Evolutionary conservation across 2,329 filamentous ascomycete species (phyloP), one percentile per base, ranked within the genome.

Genomic region (Magnaporthiopsis incrustans): DNA sequence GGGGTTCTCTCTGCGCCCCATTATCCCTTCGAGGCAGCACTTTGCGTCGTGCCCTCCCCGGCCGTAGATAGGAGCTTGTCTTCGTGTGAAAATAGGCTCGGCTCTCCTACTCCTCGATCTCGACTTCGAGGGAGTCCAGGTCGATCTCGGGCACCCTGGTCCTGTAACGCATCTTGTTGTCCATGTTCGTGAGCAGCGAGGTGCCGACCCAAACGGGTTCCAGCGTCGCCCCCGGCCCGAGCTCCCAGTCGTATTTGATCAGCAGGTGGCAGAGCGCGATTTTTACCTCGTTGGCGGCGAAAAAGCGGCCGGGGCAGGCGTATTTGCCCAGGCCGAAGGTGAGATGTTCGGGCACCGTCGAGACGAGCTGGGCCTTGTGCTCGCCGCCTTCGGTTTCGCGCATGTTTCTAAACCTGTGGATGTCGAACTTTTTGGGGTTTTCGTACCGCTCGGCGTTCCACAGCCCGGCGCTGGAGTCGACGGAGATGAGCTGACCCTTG

Each of bases 301-400:
- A 80, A 71, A 81, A 82, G 18, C 80, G 75, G 2, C 80, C 80
- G 0, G 80, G 80, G 60, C 80, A 82, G 2, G 80, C 78, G 66
- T 81, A 77, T 66, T 77, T 77, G 38, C 79, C 80, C 4, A 78
- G 76, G 3, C 79, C 79, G 65, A 81, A 81, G 66, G 79, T 77
- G 68, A 79, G 73, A 65, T 79, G 73, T 6, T 59, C 58, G 12
- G 58, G 18, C 1, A 27, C 33, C 30, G 30, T 18, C 14, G 58
- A 33, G 3, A 35, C 58, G 15, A 59, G 58, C 18, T 33, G 58
- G 27, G 58, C 32, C 10, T n/a, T 33, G 58, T 25, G 22, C 35
- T 59, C 58, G 25, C 58, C 58, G 58, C 58, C 30, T 14, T 27
- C 18, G 25, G 22, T 22, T n/a, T 35, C 15, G 5, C 58, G 58